A percentile compares a stretch with the other conserved stretches of the same genome.
Conservation (phyloP, 2,329 filamentous ascomycete genomes). For the Nakataea oryzae region DNA sequence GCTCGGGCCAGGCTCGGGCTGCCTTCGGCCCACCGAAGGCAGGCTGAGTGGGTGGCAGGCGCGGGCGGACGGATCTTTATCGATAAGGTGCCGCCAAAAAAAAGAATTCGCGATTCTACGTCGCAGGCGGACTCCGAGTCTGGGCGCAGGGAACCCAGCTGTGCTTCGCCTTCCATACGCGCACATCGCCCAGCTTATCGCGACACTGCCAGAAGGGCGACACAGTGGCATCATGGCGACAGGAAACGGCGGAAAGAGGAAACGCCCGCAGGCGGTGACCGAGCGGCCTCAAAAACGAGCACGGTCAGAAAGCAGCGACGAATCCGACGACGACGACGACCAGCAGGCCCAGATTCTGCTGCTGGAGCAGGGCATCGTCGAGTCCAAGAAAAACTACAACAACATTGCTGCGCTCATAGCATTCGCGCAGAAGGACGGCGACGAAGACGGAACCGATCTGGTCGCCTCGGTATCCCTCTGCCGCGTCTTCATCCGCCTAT, state of each 20-base stretch:
- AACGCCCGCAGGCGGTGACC: conserved; percentile 28
- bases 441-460: conserved; percentile 43
- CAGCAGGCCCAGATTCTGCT: conserved; percentile 59
- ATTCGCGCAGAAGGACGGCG: conserved; percentile 38
- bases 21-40: no score
- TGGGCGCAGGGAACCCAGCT: no score
- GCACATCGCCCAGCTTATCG: background rate
- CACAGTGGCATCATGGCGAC: background rate
- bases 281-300: conserved; percentile 39
- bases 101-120: background rate
- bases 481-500: conserved; percentile 72
- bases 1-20: background rate
- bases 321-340: conserved; percentile 29
- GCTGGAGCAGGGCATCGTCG: conserved; percentile 71
- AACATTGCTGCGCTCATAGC: conserved; percentile 68
- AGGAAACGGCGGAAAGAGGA: conserved; percentile 32
- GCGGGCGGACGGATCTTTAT: background rate
- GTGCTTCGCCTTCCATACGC: background rate
- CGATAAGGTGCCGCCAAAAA: background rate
- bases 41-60: no score
- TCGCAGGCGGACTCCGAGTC: no score
- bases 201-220: no score
- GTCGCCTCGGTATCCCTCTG: conserved; percentile 73
- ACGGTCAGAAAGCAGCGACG: conserved; percentile 35
- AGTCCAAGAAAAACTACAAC: conserved; percentile 86